These are phyloP conservation scores for Mycena haematopus DNA, from an alignment of 768 basidiomycete species.

Conservation along the genomic window DNA sequence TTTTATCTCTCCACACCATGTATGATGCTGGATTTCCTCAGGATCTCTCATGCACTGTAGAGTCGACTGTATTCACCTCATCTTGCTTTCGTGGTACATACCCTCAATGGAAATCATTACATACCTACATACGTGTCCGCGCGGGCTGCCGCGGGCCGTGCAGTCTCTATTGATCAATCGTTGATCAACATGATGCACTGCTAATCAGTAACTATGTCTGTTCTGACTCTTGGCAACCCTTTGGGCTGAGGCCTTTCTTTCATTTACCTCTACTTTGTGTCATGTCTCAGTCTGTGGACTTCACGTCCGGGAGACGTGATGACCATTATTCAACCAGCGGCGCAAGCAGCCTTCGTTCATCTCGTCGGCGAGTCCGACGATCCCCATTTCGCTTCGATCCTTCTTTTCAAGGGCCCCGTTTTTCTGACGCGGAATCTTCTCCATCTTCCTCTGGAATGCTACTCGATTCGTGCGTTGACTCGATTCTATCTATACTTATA, in stretches of 20 bases:
- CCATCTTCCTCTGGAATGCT: not conserved
- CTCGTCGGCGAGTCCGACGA: constrained; percentile 8
- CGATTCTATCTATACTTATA: no score
- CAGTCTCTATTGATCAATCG: no score
- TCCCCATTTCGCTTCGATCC: not conserved
- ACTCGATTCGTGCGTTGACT: constrained; percentile 12
- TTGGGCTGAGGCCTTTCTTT: no score
- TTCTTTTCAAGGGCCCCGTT: not conserved
- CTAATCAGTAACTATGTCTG: no score
- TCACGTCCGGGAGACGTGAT: constrained; percentile 16
- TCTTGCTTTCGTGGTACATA: not conserved
- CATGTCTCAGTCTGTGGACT: constrained; percentile 15
- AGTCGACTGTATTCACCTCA: not conserved
- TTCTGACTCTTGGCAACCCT: no score
- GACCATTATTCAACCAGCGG: not conserved
- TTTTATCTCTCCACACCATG: not conserved
- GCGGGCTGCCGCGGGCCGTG: no score
- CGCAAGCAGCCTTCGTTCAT: constrained; percentile 9
- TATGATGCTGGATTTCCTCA: constrained; percentile 2
- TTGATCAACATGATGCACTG: no score
- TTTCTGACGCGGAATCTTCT: not conserved
- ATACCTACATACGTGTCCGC: no score
- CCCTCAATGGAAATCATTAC: not conserved
- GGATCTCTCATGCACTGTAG: constrained; percentile 3
- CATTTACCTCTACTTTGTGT: not conserved